Conservation (phyloP, 768 basidiomycete genomes). For the Lyophyllum semitale region DNA sequence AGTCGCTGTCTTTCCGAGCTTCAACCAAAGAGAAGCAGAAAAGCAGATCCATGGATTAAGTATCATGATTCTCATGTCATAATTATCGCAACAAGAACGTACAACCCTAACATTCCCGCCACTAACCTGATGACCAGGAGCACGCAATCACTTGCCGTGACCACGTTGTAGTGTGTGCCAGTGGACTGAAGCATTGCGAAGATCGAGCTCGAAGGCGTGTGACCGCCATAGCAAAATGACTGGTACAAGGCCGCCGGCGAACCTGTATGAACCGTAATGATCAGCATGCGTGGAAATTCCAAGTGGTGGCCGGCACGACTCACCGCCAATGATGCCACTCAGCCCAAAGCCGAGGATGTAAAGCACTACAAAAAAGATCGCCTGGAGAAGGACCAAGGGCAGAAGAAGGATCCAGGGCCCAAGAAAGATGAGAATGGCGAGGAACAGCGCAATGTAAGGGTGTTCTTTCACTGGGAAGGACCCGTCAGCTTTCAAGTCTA, state of each 20-base stretch:
- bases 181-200: slow-evolving; percentile 25
- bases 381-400: slow-evolving; percentile 22
- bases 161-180: slow-evolving; percentile 22
- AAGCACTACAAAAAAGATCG: slow-evolving; percentile 12
- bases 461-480: slow-evolving; percentile 14
- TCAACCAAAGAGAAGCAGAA: no score
- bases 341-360: slow-evolving; percentile 19
- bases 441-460: slow-evolving; percentile 13
- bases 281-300: neutral
- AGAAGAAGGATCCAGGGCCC: slow-evolving; percentile 26
- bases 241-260: slow-evolving; percentile 25
- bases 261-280: slow-evolving; percentile 10
- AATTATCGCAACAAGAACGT: slow-evolving; percentile 18
- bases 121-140: slow-evolving; percentile 45
- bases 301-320: neutral
- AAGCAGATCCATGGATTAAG: no score
- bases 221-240: slow-evolving; percentile 23
- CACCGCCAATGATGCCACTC: slow-evolving; percentile 22
- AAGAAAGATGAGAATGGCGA: slow-evolving; percentile 18
- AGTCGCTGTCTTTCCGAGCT: no score
- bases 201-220: slow-evolving; percentile 22
- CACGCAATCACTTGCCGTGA: slow-evolving; percentile 69
- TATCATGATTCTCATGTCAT: neutral
- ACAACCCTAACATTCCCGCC: slow-evolving; percentile 18
- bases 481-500: neutral